Evolutionary conservation across 208 protist genomes (phyloP), one percentile per base, ranked within the genome.

Genomic region (Leishmania guyanensis): DNA sequence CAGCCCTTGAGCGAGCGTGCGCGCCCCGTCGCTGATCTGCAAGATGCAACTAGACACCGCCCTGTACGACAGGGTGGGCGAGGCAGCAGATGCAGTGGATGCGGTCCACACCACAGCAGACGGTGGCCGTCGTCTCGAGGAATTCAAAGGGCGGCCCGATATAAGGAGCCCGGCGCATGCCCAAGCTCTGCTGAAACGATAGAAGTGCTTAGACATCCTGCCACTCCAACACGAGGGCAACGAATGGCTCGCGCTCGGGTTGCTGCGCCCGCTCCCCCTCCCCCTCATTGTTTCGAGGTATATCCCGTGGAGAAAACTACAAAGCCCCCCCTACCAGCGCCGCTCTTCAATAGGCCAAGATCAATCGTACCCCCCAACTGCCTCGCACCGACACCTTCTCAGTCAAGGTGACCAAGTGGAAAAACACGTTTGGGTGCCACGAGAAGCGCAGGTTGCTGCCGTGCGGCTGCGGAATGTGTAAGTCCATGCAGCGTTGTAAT

Each of bases 81-180:
- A 51, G 80, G 65, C 66, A 83, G 74, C 72, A 83, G 80, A 83
- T 75, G 65, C 72, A 83, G 64, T 78, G 72, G 22, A 79, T 58
- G 65, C 66, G 74, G 20, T 46, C 36, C 22, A 83, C 73, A 22
- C 51, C 80, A 0, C 73, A 53, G 74, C 72, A 83, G 33, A 53
- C 54, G 0, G 43, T 73, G 5, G 46, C 36, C 16, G n/a, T 29
- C 73, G 74, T 69, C 54, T 79, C 80, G 43, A 26, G 56, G 48
- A 80, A 80, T 58, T 84, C 75, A 50, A 84, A 77, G 68, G 22
- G 77, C 12, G 51, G 80, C 5, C 74, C 65, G 29, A 79, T 66
- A 68, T 79, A 84, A 0, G 75, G 56, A 65, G 64, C 73, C 8
- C 53, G 39, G 39, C 43, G 22, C 80, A 84, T 80, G 68, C 81